phyloP scores from a whole-genome alignment of 1,139 yeast species.

The Hansenula sp. region DNA sequence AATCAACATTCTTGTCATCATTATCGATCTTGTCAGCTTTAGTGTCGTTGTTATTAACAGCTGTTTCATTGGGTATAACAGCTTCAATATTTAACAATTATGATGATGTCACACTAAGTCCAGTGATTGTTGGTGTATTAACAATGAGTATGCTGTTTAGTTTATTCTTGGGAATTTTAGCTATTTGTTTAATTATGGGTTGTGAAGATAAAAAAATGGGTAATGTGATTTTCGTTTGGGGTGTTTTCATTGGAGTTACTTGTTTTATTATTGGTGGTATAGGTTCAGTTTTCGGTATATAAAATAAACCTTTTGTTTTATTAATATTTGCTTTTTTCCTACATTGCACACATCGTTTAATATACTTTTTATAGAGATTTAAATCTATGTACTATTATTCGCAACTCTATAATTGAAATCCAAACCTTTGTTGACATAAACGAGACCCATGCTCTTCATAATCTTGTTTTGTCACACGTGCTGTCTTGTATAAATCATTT shows the following conservation, averaged over 20 bases:
- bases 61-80: slow-evolving; percentile 16
- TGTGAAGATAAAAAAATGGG: slow-evolving; percentile 8
- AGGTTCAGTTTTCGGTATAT: slow-evolving; percentile 16
- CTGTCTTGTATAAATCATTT: slow-evolving; percentile 39
- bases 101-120: slow-evolving; percentile 14
- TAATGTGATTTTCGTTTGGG: slow-evolving; percentile 16
- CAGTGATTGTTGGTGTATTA: slow-evolving; percentile 13
- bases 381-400: too few species aligned
- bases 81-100: slow-evolving; percentile 9
- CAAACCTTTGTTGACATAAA: slow-evolving; percentile 74
- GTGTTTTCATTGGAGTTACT: slow-evolving; percentile 13
- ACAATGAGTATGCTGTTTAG: slow-evolving; percentile 14
- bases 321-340: not conserved
- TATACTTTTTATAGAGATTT: too few species aligned
- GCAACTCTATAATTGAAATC: slow-evolving; percentile 43
- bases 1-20: slow-evolving; percentile 16
- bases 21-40: slow-evolving; percentile 15
- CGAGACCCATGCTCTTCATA: slow-evolving; percentile 84
- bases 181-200: slow-evolving; percentile 18
- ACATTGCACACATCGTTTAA: too few species aligned
- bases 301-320: not conserved
- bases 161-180: slow-evolving; percentile 15
- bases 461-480: slow-evolving; percentile 68
- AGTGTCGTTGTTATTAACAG: slow-evolving; percentile 14
- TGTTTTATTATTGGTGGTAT: slow-evolving; percentile 15